These are phyloP conservation scores for Trifolium repens DNA, from an alignment of 306 rosid species.

Conservation along the genomic window DNA sequence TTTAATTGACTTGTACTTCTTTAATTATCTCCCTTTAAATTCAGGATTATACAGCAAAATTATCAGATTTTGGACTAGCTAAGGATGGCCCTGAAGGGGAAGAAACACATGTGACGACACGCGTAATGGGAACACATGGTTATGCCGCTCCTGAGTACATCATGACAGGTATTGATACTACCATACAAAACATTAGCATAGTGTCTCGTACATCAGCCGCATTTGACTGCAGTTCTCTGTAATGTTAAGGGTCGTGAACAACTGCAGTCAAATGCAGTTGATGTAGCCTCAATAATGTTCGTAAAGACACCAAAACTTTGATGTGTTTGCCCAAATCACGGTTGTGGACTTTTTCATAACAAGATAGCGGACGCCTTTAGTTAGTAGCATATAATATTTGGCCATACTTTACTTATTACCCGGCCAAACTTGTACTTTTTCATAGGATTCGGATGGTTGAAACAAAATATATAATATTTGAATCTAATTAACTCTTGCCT, in stretches of 20 bases:
- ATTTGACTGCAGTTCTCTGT: neutral
- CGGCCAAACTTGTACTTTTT: no score
- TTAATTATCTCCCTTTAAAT: neutral
- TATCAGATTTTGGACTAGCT: slow-evolving; percentile 85
- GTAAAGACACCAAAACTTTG: neutral
- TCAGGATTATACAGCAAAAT: slow-evolving; percentile 77
- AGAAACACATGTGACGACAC: slow-evolving; percentile 67
- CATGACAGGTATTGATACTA: slow-evolving; percentile 57
- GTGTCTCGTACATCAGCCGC: neutral
- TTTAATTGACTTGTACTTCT: neutral
- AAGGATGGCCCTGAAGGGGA: slow-evolving; percentile 82
- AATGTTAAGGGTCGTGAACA: neutral
- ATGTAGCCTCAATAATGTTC: neutral
- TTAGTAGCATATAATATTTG: no score
- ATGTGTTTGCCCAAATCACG: neutral
- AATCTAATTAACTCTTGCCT: neutral
- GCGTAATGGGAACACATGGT: slow-evolving; percentile 81
- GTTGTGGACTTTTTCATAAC: neutral
- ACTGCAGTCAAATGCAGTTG: neutral
- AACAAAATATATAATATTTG: neutral
- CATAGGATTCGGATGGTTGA: no score
- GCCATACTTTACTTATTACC: no score
- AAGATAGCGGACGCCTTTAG: no score
- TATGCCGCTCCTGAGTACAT: slow-evolving; percentile 66
- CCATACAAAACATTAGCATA: slow-evolving; percentile 13